Conservation (phyloP, 805 yeast species). For the Wickerhamiella siamensis region DNA sequence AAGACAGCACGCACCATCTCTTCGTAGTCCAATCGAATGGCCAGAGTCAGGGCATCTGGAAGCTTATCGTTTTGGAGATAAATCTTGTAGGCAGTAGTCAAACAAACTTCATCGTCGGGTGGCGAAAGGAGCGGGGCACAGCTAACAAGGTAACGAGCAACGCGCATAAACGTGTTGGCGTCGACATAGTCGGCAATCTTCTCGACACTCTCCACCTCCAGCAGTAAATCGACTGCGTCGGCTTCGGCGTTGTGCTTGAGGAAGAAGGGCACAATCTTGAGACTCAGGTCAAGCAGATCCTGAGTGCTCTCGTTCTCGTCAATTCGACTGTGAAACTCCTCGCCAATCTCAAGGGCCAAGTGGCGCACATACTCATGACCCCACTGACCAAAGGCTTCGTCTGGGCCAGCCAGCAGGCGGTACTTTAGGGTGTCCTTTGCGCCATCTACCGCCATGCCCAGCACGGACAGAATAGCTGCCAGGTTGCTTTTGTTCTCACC, state of each 20-base stretch:
- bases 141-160: conserved; percentile 84
- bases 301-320: conserved; percentile 16
- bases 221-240: conserved; percentile 86
- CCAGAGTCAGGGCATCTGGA: conserved; percentile 81
- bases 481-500: conserved; percentile 34
- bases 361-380: conserved; percentile 98
- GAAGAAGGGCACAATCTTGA: conserved; percentile 76
- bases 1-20: conserved; percentile 65
- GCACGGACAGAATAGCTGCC: conserved; percentile 81
- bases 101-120: conserved; percentile 76
- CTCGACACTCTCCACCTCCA: conserved; percentile 81
- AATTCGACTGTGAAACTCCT: conserved; percentile 46
- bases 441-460: conserved; percentile 86
- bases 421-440: conserved; percentile 66
- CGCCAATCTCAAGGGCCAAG: conserved; percentile 88
- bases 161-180: conserved; percentile 68
- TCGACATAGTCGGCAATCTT: conserved; percentile 74
- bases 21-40: conserved; percentile 78
- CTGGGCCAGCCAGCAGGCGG: conserved; percentile 38
- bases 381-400: conserved; percentile 61
- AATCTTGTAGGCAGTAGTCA: conserved; percentile 77
- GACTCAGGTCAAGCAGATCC: conserved; percentile 47
- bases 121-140: conserved; percentile 96
- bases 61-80: conserved; percentile 65
- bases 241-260: conserved; percentile 94